Percentiles rank a stretch among this genome's conserved stretches.
phyloP scores from a whole-genome alignment of 2,329 filamentous ascomycete genomes.

The Cladorrhinum sp. region DNA sequence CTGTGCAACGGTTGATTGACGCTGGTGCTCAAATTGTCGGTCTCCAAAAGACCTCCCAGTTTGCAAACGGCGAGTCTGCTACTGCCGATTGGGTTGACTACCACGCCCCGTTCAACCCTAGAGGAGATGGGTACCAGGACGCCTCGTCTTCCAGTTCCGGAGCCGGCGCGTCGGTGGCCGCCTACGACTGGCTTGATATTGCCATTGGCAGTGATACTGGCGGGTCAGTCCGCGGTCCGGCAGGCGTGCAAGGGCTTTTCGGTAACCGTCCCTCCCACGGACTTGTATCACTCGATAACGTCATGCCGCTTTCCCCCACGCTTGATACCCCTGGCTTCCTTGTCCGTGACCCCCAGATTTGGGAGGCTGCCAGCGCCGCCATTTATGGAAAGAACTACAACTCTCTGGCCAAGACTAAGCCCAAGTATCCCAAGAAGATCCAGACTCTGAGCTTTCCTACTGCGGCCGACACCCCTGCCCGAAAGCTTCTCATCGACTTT shows the following conservation, averaged over 20 bases:
- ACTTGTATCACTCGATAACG: constrained; percentile 39
- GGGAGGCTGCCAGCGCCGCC: constrained; percentile 34
- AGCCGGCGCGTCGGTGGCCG: constrained; percentile 37
- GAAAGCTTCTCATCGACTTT: constrained; percentile 30
- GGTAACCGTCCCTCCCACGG: constrained; percentile 45
- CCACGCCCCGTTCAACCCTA: constrained; percentile 43
- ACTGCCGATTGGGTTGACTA: constrained; percentile 49
- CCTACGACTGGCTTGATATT: constrained; percentile 46
- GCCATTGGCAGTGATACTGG: constrained; percentile 45
- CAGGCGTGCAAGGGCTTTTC: constrained; percentile 41
- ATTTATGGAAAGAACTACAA: constrained; percentile 37
- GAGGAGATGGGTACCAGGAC: constrained; percentile 47
- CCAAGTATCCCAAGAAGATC: constrained; percentile 33
- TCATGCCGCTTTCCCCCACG: constrained; percentile 40
- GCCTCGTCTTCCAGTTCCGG: constrained; percentile 46
- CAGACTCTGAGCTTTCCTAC: constrained; percentile 32
- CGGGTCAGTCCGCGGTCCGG: constrained; percentile 46
- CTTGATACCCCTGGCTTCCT: constrained; percentile 47
- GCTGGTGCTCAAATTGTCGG: constrained; percentile 54
- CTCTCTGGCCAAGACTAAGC: constrained; percentile 22
- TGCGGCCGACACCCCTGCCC: constrained; percentile 14
- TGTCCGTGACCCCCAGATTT: constrained; percentile 35
- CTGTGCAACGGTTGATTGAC: constrained; percentile 57
- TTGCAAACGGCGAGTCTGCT: constrained; percentile 42
- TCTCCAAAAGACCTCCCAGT: constrained; percentile 46